Conservation (phyloP, 164 flowering plant species). For the Saururus chinensis region DNA sequence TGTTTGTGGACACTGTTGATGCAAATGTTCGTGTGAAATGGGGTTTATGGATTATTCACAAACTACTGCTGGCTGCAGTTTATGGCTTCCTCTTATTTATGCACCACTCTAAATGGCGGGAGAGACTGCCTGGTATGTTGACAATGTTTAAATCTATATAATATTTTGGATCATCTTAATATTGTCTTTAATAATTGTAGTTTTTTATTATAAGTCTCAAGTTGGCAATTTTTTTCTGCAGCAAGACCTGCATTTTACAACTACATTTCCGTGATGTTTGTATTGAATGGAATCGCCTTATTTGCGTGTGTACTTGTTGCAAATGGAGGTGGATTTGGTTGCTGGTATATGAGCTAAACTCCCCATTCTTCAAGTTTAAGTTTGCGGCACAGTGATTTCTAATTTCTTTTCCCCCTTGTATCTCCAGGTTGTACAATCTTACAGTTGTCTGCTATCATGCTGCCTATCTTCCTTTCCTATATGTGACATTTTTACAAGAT, state of each 20-base stretch:
- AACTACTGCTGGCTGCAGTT: conserved; percentile 48
- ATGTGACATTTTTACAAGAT: conserved; percentile 70
- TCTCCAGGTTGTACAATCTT: conserved; percentile 57
- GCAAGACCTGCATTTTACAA: conserved; percentile 80
- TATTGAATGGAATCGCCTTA: conserved; percentile 36
- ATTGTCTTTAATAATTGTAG: background rate
- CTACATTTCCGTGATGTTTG: conserved; percentile 53
- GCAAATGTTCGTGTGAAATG: conserved; percentile 40
- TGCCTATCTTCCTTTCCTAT: conserved; percentile 74
- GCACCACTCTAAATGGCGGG: conserved; percentile 82
- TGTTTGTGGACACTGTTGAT: conserved; percentile 49
- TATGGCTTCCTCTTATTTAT: conserved; percentile 59
- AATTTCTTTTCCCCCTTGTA: background rate
- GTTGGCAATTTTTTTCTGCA: conserved; percentile 18
- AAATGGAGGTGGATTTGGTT: conserved; percentile 50
- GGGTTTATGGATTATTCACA: conserved; percentile 61
- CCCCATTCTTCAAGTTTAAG: background rate
- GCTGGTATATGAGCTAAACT: conserved; percentile 32
- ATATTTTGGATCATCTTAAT: background rate
- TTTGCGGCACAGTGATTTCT: background rate
- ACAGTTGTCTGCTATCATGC: conserved; percentile 61
- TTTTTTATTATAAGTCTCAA: background rate
- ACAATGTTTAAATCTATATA: too few relatives aligned
- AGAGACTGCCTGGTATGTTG: conserved; percentile 61
- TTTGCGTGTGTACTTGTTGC: conserved; percentile 45